Evolutionary conservation across 2,329 filamentous ascomycete genomes (phyloP).

Genomic region (Mycosphaerelloides madeirae): DNA sequence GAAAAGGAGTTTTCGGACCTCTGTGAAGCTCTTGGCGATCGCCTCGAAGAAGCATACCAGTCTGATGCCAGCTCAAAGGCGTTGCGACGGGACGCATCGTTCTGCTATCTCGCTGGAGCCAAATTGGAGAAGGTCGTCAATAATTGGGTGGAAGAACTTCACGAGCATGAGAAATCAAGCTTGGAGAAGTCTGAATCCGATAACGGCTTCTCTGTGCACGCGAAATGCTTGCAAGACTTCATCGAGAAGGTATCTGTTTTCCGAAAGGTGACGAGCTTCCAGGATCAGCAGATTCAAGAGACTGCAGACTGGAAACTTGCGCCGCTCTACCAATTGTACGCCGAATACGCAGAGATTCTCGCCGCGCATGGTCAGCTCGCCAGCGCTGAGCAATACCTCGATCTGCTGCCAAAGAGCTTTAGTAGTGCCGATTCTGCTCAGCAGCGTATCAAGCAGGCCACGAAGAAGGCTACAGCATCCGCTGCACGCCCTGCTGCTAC

Average conservation of each 20-base stretch:
- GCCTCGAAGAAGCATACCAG: conserved; percentile 66
- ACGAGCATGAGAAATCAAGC: conserved; percentile 73
- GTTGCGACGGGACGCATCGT: conserved; percentile 79
- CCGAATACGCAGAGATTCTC: conserved; percentile 93
- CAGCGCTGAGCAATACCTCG: conserved; percentile 85
- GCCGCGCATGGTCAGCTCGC: conserved; percentile 82
- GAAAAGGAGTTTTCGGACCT: conserved; percentile 88
- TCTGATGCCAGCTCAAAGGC: conserved; percentile 47
- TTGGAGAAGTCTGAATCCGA: conserved; percentile 58
- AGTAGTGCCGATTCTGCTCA: conserved; percentile 82
- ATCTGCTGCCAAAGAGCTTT: conserved; percentile 77
- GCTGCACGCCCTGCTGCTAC: conserved; percentile 32
- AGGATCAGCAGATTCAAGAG: conserved; percentile 68
- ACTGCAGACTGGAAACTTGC: conserved; percentile 82
- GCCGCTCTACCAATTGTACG: conserved; percentile 87
- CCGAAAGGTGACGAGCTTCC: conserved; percentile 86
- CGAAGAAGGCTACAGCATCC: conserved; percentile 45
- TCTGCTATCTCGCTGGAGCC: conserved; percentile 93
- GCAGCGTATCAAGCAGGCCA: conserved; percentile 79
- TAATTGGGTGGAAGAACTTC: conserved; percentile 88
- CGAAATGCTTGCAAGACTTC: conserved; percentile 80
- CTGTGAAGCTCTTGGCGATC: conserved; percentile 89
- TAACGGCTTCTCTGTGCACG: conserved; percentile 87
- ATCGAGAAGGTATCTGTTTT: conserved; percentile 99
- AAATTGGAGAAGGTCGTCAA: conserved; percentile 95